Evolutionary conservation across 306 rosid genomes (phyloP).

Genomic region (Cucumis cinereus): DNA sequence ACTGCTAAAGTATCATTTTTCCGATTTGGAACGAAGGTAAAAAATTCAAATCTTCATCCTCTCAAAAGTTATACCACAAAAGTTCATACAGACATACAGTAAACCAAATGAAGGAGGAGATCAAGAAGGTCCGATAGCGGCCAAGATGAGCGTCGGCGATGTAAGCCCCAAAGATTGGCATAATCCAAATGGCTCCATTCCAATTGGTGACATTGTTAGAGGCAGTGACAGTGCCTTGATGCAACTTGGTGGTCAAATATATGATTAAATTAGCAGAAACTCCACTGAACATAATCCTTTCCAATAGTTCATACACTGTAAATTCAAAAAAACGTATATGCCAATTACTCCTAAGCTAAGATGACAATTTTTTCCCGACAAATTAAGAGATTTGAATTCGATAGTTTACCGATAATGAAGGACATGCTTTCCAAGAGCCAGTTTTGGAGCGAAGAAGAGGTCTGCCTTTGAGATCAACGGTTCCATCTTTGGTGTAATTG

Average conservation of each 20-base stretch:
- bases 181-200: constrained; percentile 56
- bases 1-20: too few species aligned
- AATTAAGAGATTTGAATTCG: not conserved
- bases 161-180: constrained; percentile 74
- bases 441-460: not conserved
- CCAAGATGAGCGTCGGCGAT: constrained; percentile 17
- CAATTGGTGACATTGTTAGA: constrained; percentile 39
- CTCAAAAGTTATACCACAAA: too few species aligned
- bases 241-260: constrained; percentile 29
- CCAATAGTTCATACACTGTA: constrained; percentile 37
- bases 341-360: too few species aligned
- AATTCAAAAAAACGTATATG: not conserved
- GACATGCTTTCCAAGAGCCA: not conserved
- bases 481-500: not conserved
- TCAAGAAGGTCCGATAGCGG: constrained; percentile 60
- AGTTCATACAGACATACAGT: constrained; percentile 11
- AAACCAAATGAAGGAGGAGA: constrained; percentile 39
- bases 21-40: too few species aligned
- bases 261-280: constrained; percentile 27
- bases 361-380: not conserved
- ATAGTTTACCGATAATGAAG: not conserved
- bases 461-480: not conserved
- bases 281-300: constrained; percentile 33
- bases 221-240: constrained; percentile 25
- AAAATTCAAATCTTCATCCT: too few species aligned